A percentile compares a stretch with the other conserved stretches of the same genome.
Evolutionary conservation across 164 flowering plant species (phyloP).

Genomic region (Buxus sempervirens): DNA sequence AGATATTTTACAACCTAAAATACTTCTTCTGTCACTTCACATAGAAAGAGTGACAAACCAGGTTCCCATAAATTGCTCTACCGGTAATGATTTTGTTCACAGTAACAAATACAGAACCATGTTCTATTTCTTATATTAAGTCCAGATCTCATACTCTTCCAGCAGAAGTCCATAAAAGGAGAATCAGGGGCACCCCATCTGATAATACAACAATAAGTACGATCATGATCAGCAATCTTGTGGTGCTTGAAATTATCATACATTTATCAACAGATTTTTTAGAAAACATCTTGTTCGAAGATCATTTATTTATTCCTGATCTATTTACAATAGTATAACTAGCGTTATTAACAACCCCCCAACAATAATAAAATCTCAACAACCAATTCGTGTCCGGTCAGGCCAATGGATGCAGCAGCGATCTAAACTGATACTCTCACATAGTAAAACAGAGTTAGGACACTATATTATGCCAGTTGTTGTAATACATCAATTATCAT

Average conservation of each 20-base stretch:
- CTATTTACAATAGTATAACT: not conserved
- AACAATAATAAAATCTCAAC: not conserved
- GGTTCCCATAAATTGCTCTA: not conserved
- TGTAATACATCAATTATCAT: not conserved
- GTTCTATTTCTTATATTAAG: not conserved
- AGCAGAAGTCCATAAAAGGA: not conserved
- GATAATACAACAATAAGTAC: not conserved
- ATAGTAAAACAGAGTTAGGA: too few species aligned
- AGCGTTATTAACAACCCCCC: not conserved
- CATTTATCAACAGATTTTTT: not conserved
- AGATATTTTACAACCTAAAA: not conserved
- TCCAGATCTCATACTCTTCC: not conserved
- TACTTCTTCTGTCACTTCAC: not conserved
- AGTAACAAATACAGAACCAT: not conserved
- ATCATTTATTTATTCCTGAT: not conserved
- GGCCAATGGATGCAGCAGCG: too few species aligned
- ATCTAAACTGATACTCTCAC: too few species aligned
- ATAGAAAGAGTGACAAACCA: not conserved
- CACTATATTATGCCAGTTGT: too few species aligned
- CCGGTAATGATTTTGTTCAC: not conserved
- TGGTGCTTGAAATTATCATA: not conserved
- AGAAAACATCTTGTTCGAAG: not conserved
- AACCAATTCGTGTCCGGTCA: not conserved
- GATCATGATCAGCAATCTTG: not conserved
- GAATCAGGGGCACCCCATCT: not conserved